Base-by-base conservation (phyloP, 164 flowering plant species). In the Chimonanthus salicifolius region DNA sequence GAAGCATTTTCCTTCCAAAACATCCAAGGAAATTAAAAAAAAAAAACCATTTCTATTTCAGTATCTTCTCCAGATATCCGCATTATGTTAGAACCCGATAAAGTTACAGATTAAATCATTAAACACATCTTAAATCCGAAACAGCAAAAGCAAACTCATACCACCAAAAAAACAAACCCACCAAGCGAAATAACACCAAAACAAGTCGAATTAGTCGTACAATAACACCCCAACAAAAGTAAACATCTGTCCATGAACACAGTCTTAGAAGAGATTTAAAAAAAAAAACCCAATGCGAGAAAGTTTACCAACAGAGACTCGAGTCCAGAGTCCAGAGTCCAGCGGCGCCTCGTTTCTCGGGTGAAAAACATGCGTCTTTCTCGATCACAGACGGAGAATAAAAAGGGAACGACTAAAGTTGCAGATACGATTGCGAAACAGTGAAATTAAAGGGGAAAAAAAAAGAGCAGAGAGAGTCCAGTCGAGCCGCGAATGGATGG, bases 221-320 rank as follows among this genome's bases (percentile, higher is more conserved):
- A 44, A 16, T 5, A 63, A 63, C 16, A 63, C 16, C 10, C 68
- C 46, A 43, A 43, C 21, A n/a, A 65, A 43, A 33, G 5, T 15
- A 33, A 65, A 9, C 47, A 6, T 21, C 0, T 15, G 10, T 33
- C 47, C 47, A 6, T 43, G 4, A 47, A 68, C 46, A 44, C n/a
- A 47, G 7, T 47, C 47, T 7, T 10, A 13, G 2, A 68, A 65
- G 5, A 33, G 6, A 63, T 8, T 2, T 8, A 65, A 65, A 65
- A 65, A n/a, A 68, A 2, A 7, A 68, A 68, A 68, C 1, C 33
- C 13, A 49, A 15, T 9, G 47, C 18, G 9, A 11, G 13, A 49
- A 69, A 69, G 4, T 60, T 46, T 50, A 69, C 71, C 71, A 21
- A 69, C 0, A 43, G 46, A 65, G 47, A n/a, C 67, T 7, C 68